A percentile compares a stretch with the other conserved stretches of the same genome.
Evolutionary conservation across 352 stramenopile species (phyloP).

Genomic region (Phytopythium cucurbitacearum): DNA sequence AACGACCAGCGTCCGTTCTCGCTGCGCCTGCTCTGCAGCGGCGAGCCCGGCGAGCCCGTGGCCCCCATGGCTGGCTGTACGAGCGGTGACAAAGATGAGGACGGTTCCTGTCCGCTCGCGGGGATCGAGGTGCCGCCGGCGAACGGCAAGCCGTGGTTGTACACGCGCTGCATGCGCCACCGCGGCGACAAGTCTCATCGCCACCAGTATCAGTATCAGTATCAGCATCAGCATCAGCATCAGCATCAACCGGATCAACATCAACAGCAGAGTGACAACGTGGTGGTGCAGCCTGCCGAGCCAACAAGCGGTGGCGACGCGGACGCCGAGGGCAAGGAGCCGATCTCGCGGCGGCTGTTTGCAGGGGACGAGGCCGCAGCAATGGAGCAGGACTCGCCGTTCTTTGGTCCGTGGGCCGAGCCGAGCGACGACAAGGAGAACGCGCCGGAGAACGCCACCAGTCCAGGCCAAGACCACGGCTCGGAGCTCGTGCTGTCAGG

Average conservation of each 20-base stretch:
- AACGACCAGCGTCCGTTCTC: background rate
- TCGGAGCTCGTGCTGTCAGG: too few species aligned
- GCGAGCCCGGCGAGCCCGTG: background rate
- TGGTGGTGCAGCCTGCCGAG: too few species aligned
- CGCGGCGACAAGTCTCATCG: conserved; percentile 1
- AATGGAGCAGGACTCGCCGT: background rate
- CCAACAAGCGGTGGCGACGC: too few species aligned
- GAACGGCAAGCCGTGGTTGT: background rate
- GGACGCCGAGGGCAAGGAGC: too few species aligned
- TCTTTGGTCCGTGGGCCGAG: background rate
- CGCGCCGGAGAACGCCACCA: too few species aligned
- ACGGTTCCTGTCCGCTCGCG: background rate
- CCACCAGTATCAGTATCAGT: conserved; percentile 3
- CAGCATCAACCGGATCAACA: background rate
- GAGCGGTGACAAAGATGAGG: too few species aligned
- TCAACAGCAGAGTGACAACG: too few species aligned
- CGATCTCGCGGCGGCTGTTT: too few species aligned
- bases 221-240: background rate
- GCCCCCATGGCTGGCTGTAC: background rate
- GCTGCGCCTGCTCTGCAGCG: background rate
- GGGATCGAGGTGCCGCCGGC: background rate
- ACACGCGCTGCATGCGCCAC: conserved; percentile 6
- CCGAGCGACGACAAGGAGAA: background rate
- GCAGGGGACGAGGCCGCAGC: too few species aligned
- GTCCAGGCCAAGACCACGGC: too few species aligned